Evolutionary conservation across 225 moss, liverwort and hornwort genomes (phyloP), one percentile per base, ranked within the genome.

Genomic region (Pseudisothecium myosuroides): DNA sequence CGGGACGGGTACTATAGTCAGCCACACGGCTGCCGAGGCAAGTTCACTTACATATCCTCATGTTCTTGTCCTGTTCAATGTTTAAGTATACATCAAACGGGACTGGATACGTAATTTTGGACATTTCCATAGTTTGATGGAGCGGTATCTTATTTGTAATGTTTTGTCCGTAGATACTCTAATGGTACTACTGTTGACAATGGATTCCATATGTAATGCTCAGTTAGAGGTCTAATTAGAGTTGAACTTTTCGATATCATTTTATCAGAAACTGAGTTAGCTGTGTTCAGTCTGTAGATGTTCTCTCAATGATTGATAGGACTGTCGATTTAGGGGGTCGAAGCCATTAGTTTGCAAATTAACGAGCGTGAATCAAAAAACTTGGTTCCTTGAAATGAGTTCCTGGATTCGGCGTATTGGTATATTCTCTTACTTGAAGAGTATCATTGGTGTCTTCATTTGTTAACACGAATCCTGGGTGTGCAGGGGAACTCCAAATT

Each of bases 401-500:
- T 74, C 67, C 27, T 90, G 16, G 59, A 79, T 89, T 63, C 79
- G 49, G 78, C 26, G 45, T 45, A 64, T 72, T 85, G 77, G 61
- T 78, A 50, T 31, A 18, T 69, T 81, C 68, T 77, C 14, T 56
- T 74, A 37, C 43, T 82, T 39, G 50, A 59, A 81, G n/a, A 78
- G 73, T 86, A 80, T 29, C 76, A 54, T 83, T 54, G 80, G 27
- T 68, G 36, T 85, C 55, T 88, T 88, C 43, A 76, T 82, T 34
- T 62, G 32, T 87, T 89, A 59, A 87, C 64, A 71, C 60, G 19
- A 85, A 64, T 89, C 18, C 39, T 91, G 87, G 74, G 76, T 88
- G 83, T 88, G 94, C 98, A 98, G 98, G 98, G 97, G 66, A 94
- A 96, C 83, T 95, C 97, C 63, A 87, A 94, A 58, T 97, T 97